Conservation (phyloP, 2,329 filamentous ascomycete genomes). For the Didymella arachidicola region DNA sequence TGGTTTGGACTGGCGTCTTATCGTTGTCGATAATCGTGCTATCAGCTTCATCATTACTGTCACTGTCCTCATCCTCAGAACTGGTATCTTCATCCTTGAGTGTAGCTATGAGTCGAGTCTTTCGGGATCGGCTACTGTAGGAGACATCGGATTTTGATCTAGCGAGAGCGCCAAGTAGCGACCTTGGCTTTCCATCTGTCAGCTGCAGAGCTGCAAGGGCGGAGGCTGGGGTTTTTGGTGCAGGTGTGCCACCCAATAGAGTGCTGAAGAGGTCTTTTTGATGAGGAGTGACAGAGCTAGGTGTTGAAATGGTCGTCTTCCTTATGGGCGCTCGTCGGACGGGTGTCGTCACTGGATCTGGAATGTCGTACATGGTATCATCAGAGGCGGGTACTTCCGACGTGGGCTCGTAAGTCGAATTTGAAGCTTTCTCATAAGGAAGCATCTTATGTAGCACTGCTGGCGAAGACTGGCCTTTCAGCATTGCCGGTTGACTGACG, state of each 20-base stretch:
- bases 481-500: slow-evolving; percentile 15
- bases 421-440: slow-evolving; percentile 25
- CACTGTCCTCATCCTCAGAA: slow-evolving; percentile 39
- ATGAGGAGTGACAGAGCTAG: slow-evolving; percentile 48
- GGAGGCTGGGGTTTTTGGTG: slow-evolving; percentile 41
- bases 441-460: slow-evolving; percentile 46
- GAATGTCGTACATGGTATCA: slow-evolving; percentile 50
- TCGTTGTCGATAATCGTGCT: slow-evolving; percentile 1
- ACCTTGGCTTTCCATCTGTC: slow-evolving; percentile 35
- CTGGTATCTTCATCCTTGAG: slow-evolving; percentile 38
- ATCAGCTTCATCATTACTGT: slow-evolving; percentile 35
- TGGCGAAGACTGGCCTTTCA: slow-evolving; percentile 46
- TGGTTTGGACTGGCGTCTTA: slow-evolving; percentile 3
- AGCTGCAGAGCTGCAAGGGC: slow-evolving; percentile 43
- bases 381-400: slow-evolving; percentile 28
- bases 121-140: slow-evolving; percentile 33
- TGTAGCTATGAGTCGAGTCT: slow-evolving; percentile 43
- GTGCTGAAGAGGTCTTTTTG: slow-evolving; percentile 47
- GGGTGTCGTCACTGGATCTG: slow-evolving; percentile 33
- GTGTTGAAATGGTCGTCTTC: slow-evolving; percentile 16
- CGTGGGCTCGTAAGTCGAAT: not conserved
- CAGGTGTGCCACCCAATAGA: slow-evolving; percentile 40
- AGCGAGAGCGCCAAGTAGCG: slow-evolving; percentile 32
- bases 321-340: slow-evolving; percentile 30
- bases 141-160: slow-evolving; percentile 47